Base-by-base conservation (phyloP, 345 rosid genomes). In the Trapa bicornis region DNA sequence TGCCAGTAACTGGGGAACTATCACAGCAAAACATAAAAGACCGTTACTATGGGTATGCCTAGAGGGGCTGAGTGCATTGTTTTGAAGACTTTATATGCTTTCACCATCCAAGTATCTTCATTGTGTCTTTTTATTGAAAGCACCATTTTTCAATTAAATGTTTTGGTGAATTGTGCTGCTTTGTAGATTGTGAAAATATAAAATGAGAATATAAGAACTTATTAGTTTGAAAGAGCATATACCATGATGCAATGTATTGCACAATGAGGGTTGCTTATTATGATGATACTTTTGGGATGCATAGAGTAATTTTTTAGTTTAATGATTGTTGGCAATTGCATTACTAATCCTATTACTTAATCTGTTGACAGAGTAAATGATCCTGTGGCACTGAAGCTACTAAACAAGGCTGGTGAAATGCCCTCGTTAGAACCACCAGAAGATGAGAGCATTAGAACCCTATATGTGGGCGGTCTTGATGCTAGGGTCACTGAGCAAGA, bases 11-110 rank as follows among this genome's bases (percentile, higher is more conserved):
- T 15, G 98, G 98, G 62, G 97, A 93, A 85, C 64, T 90, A 60
- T 90, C 98, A 15, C 98, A 93, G 75, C 97, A 93, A 74, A 93
- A 93, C 73, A 93, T 90, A 13, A 93, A 93, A 75, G 97, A 93
- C 68, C 97, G 98, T 74, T 93, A 93, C 57, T 93, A 90, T 64
- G 96, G 97, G 98, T 93, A 82, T 61, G 90, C 70, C 32, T 67
- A 33, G 29, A 22, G 29, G 29, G 29, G 29, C 29, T 22, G 29
- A 22, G 29, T 22, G 29, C 29, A 22, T 22, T 22, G 29, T 22
- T 4, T 37, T 14, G 22, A 43, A 63, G 10, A 63, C 39, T 67
- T 67, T 8, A 54, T 8, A 57, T 2, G 61, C 11, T 56, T 17
- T 52, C 29, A 1, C 37, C 9, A 37, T n/a, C 2, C 56, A 17